Base-by-base conservation (phyloP, 2,329 filamentous ascomycete species). In the Fonsecaea multimorphosa region DNA sequence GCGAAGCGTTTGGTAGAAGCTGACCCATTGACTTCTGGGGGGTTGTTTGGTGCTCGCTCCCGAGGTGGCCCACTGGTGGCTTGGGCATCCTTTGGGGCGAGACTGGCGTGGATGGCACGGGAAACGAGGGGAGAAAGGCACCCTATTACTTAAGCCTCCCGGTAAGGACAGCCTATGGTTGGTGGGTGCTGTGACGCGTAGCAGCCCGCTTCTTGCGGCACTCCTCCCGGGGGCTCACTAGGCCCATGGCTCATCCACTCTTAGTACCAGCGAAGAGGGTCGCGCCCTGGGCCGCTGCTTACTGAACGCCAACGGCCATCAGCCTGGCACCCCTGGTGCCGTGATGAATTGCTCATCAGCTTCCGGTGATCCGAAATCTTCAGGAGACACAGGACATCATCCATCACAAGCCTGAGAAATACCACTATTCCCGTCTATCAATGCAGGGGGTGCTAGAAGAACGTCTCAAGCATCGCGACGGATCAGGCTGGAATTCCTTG, bases 401-500 rank as follows among this genome's bases (percentile, higher is more conserved):
- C 38, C 38, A 31, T 8, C 29, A 8, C 38, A n/a, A 40, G 14
- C 16, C 38, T 40, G 38, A 16, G 55, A 44, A 40, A 58, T 38
- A 11, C 19, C 34, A 7, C 44, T 60, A 32, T 27, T n/a, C 31
- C n/a, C 46, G 38, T 31, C 44, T 32, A 34, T 60, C 46, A 24
- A 53, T 32, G 46, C 58, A 60, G 58, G 57, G 57, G 58, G 58
- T 38, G 58, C 32, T 19, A 22, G 44, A 60, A 52, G 22, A 6
- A 24, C 22, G 58, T 60, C 34, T 38, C 58, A 38, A 38, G 19
- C 9, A 16, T 53, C 5, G 31, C 46, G 22, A 36, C 11, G n/a
- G 36, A 40, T 38, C 40, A 60, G 58, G 58, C 58, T 60, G 58
- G 12, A 36, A n/a, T 60, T 60, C 58, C 58, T 60, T 7, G 44